Evolutionary conservation across 257 asterid genomes (phyloP), one percentile per base, ranked within the genome.

Genomic region (Solanum lycopersicoides): DNA sequence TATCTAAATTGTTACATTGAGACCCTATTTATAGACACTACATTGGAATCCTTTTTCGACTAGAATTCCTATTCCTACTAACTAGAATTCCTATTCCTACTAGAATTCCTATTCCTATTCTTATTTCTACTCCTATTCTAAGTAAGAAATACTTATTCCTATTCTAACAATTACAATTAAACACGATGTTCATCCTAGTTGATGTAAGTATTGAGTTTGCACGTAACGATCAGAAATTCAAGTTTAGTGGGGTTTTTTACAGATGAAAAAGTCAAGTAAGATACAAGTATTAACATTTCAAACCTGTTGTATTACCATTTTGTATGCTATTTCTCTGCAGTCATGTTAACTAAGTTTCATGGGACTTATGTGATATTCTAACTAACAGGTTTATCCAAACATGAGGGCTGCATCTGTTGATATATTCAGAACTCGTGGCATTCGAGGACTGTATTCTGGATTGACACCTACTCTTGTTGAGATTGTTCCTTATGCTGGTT

Each of bases 401-500:
- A 95, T 96, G 98, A 93, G 96, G 83, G 91, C 98, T 56, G 98
- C 99, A 28, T 89, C 92, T 88, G 89, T 93, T 86, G 90, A 88
- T 86, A 94, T 95, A 77, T 79, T 94, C 75, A 82, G 90, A 74
- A 90, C 83, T 23, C 98, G 99, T 85, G 98, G 98, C 71, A 4
- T 94, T 89, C 94, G 86, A 89, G 99, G 99, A 82, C 84, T 95
- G 35, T 96, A 96, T 92, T 95, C 98, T 89, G 99, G 99, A 86
- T 86, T 96, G 89, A 91, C 95, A 12, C 99, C 99, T 85, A 95
- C 99, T 21, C 94, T 96, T 60, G 89, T 96, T 35, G 98, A 94
- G 91, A 96, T 95, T 76, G 88, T 94, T 85, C 99, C 99, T 86
- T 96, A 95, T 91, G 99, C 98, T 28, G 99, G 98, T 80, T 86